Base-by-base conservation (phyloP, 495 filamentous ascomycete species). In the Neurospora intermedia region DNA sequence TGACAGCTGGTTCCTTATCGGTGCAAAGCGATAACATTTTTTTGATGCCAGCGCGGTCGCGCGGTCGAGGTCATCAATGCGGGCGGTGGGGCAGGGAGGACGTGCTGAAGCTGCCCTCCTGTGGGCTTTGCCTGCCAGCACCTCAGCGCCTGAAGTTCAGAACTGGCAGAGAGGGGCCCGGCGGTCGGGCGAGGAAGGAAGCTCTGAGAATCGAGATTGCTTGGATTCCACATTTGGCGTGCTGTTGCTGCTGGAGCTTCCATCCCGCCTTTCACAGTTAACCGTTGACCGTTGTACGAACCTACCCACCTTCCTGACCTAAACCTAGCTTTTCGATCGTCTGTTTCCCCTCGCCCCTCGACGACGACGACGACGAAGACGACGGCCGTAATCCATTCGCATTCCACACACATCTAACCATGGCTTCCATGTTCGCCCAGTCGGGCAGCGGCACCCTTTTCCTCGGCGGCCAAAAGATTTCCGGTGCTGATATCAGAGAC, bases 381-480 rank as follows among this genome's bases (percentile, higher is more conserved):
- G 71, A 31, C 59, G 27, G 8, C 54, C 13, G 13, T 27, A 62
- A 35, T 35, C 15, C 54, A 31, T 38, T 66, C 54, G 54, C 54
- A 66, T 35, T 66, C 42, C 20, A 72, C 16, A 71, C 69, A n/a
- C 62, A 73, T 43, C 11, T 38, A 27, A 86, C 76, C 72, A 97
- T 97, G 94, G 88, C 91, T 81, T 91, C 91, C 78, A 91, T 97
- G 79, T 97, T 97, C 79, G 92, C 94, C 84, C 91, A 93, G 80
- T 89, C 92, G 80, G 87, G 93, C 79, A 95, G 96, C 79, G 94
- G 94, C 77, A 96, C 92, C 73, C 85, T 97, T 77, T 97, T 97
- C 85, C 89, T 97, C 75, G 94, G 94, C 75, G 94, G 94, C 78
- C 88, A 91, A 85, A 97, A 97, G 89, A 95, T 97, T 83, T 96